phyloP scores from a whole-genome alignment of 2,329 filamentous ascomycete genomes.

The Aspergillus chevalieri region DNA sequence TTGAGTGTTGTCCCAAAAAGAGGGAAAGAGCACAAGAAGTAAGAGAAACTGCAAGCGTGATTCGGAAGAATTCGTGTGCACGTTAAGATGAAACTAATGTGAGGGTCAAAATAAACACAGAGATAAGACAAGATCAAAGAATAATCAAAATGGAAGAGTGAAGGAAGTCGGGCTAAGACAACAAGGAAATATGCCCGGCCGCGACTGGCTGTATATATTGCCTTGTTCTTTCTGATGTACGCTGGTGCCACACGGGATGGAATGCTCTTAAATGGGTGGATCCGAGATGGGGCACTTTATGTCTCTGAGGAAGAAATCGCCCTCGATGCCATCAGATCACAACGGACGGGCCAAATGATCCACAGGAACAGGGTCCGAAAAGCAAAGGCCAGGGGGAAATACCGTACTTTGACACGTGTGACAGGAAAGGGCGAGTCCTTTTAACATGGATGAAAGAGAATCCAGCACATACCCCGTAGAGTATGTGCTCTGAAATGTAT shows the following conservation, averaged over 20 bases:
- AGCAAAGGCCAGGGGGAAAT: slow-evolving; percentile 5
- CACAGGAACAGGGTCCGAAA: slow-evolving; percentile 5
- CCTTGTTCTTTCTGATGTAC: not conserved
- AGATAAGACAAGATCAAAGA: not conserved
- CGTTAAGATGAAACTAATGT: not conserved
- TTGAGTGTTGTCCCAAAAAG: not conserved
- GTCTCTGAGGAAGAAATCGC: slow-evolving; percentile 10
- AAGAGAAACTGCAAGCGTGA: not conserved
- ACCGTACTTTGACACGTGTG: slow-evolving; percentile 19
- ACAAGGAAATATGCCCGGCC: slow-evolving; percentile 1
- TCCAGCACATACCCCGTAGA: not conserved
- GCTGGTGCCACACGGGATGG: slow-evolving; percentile 11
- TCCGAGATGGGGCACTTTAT: slow-evolving; percentile 7
- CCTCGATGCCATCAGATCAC: slow-evolving; percentile 15
- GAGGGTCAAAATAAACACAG: not conserved
- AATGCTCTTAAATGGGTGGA: slow-evolving; percentile 14
- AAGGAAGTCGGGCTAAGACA: not conserved
- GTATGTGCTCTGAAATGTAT: not conserved
- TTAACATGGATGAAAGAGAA: slow-evolving; percentile 2
- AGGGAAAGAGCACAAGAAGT: not conserved
- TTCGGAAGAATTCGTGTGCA: not conserved
- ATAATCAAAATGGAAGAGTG: not conserved
- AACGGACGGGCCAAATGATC: slow-evolving; percentile 12
- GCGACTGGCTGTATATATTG: slow-evolving; percentile 7
- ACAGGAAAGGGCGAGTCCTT: slow-evolving; percentile 1